phyloP scores from a whole-genome alignment of 2,329 filamentous ascomycete genomes.

The Grosmannia clavigera region DNA sequence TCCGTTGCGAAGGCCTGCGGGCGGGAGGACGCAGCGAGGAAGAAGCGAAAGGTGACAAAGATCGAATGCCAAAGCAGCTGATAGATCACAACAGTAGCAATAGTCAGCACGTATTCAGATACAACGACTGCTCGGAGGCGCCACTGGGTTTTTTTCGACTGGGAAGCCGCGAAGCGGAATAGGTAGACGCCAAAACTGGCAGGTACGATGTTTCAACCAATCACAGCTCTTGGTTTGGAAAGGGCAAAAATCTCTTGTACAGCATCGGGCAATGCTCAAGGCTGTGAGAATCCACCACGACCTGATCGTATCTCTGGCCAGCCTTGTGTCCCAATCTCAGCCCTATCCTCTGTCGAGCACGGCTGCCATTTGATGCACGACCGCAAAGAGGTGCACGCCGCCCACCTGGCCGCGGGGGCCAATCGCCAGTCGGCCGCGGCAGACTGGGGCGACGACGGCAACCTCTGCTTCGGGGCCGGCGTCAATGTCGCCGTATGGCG shows the following conservation, averaged over 20 bases:
- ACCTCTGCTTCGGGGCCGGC: slow-evolving; percentile 82
- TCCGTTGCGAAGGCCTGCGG: too few relatives aligned
- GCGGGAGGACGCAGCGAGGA: not conserved
- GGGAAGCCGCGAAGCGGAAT: not conserved
- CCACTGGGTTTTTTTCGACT: too few relatives aligned
- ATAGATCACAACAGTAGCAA: too few relatives aligned
- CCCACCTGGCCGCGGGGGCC: slow-evolving; percentile 64
- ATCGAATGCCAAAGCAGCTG: too few relatives aligned
- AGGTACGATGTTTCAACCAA: slow-evolving; percentile 20
- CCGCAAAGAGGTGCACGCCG: slow-evolving; percentile 18
- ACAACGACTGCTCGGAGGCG: too few relatives aligned
- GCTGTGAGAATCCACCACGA: not conserved
- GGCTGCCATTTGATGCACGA: not conserved
- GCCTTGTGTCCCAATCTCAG: too few relatives aligned
- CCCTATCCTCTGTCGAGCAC: not conserved
- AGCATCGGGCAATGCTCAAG: not conserved
- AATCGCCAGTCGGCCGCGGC: slow-evolving; percentile 84
- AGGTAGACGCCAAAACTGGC: not conserved
- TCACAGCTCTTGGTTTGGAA: slow-evolving; percentile 6
- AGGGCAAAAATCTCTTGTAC: not conserved
- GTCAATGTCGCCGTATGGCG: slow-evolving; percentile 83
- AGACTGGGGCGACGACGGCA: slow-evolving; percentile 66
- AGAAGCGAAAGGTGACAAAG: too few relatives aligned
- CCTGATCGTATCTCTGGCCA: too few relatives aligned
- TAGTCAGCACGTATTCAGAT: too few relatives aligned